These are phyloP conservation scores for Hibiscus tridactylites DNA, from an alignment of 345 rosid genomes.

Conservation along the genomic window DNA sequence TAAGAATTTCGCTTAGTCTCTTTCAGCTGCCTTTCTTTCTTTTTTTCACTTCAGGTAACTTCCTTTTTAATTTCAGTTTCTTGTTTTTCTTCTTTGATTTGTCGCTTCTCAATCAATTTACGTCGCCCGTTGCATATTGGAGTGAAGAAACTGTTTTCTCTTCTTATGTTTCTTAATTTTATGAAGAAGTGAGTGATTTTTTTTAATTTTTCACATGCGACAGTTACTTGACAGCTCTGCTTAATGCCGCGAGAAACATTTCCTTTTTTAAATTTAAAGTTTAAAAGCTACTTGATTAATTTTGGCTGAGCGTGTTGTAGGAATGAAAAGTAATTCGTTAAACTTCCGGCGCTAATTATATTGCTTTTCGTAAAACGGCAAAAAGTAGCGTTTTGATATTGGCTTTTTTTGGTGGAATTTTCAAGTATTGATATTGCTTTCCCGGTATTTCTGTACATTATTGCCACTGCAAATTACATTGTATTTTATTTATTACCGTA, in stretches of 20 bases:
- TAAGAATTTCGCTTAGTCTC: neutral
- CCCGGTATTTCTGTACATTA: neutral
- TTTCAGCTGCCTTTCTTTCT: neutral
- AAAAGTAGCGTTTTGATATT: neutral
- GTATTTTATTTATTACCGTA: neutral
- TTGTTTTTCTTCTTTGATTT: neutral
- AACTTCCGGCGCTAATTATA: neutral
- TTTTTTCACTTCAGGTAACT: neutral
- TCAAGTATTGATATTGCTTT: neutral
- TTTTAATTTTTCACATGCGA: neutral
- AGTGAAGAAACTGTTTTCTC: neutral
- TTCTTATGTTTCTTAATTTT: neutral
- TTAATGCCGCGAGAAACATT: neutral
- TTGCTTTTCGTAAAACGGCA: neutral
- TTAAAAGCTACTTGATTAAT: neutral
- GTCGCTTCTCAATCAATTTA: neutral
- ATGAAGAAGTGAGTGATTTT: neutral
- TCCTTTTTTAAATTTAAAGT: neutral
- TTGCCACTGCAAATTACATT: neutral
- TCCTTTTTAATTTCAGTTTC: neutral
- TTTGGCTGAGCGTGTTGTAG: neutral
- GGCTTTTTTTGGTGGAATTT: neutral
- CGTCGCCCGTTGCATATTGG: neutral
- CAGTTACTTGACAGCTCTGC: conserved; percentile 2
- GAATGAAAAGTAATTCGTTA: neutral